Base-by-base conservation (phyloP, 1,284 basidiomycete species). In the Malassezia yamatoensis region DNA sequence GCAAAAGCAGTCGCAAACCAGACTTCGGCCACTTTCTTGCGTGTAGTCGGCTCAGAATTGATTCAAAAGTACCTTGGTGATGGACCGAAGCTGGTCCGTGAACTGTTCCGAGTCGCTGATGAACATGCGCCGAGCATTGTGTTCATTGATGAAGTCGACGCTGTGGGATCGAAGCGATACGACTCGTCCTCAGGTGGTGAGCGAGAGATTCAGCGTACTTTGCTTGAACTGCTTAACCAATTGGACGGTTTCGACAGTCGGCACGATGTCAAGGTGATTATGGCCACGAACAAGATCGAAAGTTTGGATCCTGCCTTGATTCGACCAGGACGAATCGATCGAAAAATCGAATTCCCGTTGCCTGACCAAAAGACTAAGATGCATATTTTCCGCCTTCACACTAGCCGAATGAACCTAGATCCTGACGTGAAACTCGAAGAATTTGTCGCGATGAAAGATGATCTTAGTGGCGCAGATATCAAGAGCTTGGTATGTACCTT, bases 41-140 rank as follows among this genome's bases (percentile, higher is more conserved):
- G 93, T 49, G 88, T 98, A 47, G 93, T 96, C 50, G 94, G 94
- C 29, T 96, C 90, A 7, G 94, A 98, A 75, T 83, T 99, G 48
- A 96, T 99, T 64, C 93, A 98, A 78, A 99, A 98, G 76, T 98
- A 96, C 75, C 85, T 98, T 43, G 94, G 94, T 70, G 94, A 98
- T 68, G 94, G 72, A 58, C 82, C 61, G 21, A 78, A 78, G 64
- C 70, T 78, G 37, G 77, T 78, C 6, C 72, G 77, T 24, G 77
- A 78, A 65, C 64, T 78, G 44, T 78, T 78, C 71, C 67, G 76
- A 46, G 76, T 77, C 3, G 77, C 77, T 5, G 76, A 77, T 50
- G 77, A 78, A 61, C 66, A 78, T 50, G 77, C 77, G 18, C 77
- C 77, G 3, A 74, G 69, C 45, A 78, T 78, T 51, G 77, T 78